phyloP scores from a whole-genome alignment of 148 eudicot species.

The Diospyros lotus region DNA sequence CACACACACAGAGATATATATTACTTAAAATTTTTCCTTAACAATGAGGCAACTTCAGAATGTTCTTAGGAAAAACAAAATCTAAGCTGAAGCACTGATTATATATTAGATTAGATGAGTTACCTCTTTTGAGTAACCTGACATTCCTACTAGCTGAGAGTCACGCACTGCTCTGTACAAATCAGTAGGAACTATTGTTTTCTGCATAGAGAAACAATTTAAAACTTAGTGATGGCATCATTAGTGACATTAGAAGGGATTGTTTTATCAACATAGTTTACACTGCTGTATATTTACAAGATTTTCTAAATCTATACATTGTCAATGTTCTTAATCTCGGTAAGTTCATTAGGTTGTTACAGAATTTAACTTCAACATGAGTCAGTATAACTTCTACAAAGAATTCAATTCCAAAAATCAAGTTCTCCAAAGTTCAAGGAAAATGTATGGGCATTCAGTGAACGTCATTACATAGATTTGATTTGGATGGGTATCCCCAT shows the following conservation, averaged over 20 bases:
- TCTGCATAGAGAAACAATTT: conserved; percentile 41
- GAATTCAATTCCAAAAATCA: neutral
- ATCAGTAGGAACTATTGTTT: conserved; percentile 80
- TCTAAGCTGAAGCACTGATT: neutral
- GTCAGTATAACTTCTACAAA: neutral
- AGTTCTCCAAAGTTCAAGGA: neutral
- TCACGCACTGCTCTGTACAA: conserved; percentile 80
- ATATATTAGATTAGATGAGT: neutral
- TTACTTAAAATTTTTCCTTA: neutral
- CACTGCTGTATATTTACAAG: neutral
- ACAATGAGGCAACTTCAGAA: neutral
- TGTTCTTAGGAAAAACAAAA: neutral
- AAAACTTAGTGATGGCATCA: neutral
- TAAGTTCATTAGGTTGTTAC: too few species aligned
- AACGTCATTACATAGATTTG: neutral
- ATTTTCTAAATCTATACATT: neutral
- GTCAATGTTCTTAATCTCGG: conserved; percentile 4
- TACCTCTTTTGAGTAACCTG: conserved; percentile 93
- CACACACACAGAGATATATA: neutral
- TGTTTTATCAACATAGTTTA: neutral
- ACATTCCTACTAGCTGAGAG: conserved; percentile 82
- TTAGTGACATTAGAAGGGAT: neutral
- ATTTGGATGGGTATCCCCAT: too few species aligned
- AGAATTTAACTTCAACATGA: neutral
- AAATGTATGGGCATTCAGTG: neutral